Percentiles rank a stretch among this genome's conserved stretches.
Evolutionary conservation across 2,329 filamentous ascomycete species (phyloP).

Genomic region (Chaetomiaceae sp.): DNA sequence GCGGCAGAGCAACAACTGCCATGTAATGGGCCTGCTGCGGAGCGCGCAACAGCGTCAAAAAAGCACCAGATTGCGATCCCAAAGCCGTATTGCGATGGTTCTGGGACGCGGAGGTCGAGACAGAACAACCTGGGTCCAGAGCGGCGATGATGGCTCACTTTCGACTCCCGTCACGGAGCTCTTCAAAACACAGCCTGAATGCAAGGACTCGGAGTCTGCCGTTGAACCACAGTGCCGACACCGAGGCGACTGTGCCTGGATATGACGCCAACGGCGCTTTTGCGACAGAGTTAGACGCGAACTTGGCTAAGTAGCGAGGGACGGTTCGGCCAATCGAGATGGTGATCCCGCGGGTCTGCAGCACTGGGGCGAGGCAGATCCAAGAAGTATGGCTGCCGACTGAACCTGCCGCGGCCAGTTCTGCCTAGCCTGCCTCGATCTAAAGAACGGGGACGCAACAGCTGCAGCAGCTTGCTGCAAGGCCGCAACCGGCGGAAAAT

Average conservation of each 20-base stretch:
- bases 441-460: constrained; percentile 15
- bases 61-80: constrained; percentile 7
- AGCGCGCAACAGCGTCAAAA: constrained; percentile 10
- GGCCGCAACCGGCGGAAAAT: constrained; percentile 19
- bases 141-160: background rate
- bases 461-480: constrained; percentile 20
- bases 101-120: no score
- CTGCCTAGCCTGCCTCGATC: constrained; percentile 13
- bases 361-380: constrained; percentile 21
- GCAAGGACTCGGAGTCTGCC: constrained; percentile 8
- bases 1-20: constrained; percentile 31
- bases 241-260: constrained; percentile 13
- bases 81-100: background rate
- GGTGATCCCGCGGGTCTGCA: constrained; percentile 20
- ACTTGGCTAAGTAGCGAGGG: constrained; percentile 21
- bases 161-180: background rate
- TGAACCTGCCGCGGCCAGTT: constrained; percentile 22
- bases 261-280: constrained; percentile 13
- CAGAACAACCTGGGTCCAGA: background rate
- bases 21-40: constrained; percentile 24
- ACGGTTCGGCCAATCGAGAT: constrained; percentile 22
- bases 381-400: constrained; percentile 25
- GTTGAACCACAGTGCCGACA: background rate
- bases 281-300: constrained; percentile 14
- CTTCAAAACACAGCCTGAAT: background rate